Conservation (phyloP, 805 yeast genomes). For the Candida maesae region DNA sequence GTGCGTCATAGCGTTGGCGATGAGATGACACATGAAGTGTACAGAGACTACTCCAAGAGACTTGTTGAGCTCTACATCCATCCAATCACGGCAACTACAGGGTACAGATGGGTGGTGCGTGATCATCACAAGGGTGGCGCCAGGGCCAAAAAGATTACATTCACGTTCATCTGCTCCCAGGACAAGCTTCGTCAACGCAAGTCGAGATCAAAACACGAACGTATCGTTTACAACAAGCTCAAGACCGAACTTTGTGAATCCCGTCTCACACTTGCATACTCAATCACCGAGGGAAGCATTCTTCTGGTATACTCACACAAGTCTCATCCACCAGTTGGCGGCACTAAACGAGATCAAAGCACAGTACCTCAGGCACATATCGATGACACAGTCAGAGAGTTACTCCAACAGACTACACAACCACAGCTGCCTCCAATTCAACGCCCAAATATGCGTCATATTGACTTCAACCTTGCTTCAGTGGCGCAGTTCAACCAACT, state of each 20-base stretch:
- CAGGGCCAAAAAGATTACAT: slow-evolving; percentile 37
- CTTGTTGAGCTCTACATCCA: slow-evolving; percentile 34
- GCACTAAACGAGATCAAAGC: neutral
- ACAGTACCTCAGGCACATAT: neutral
- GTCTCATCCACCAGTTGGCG: slow-evolving; percentile 37
- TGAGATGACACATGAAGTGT: slow-evolving; percentile 30
- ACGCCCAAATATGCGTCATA: slow-evolving; percentile 5
- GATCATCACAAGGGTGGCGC: slow-evolving; percentile 43
- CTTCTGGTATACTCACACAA: slow-evolving; percentile 37
- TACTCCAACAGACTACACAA: neutral
- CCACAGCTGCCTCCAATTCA: slow-evolving; percentile 7
- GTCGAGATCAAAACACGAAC: slow-evolving; percentile 37
- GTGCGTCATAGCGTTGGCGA: slow-evolving; percentile 30
- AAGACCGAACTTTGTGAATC: slow-evolving; percentile 41
- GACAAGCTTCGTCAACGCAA: slow-evolving; percentile 40
- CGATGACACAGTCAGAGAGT: neutral
- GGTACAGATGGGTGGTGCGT: slow-evolving; percentile 41
- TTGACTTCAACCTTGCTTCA: slow-evolving; percentile 12
- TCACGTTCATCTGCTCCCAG: slow-evolving; percentile 44
- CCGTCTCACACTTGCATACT: slow-evolving; percentile 36
- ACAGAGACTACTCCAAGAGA: slow-evolving; percentile 33
- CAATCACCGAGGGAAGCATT: slow-evolving; percentile 34
- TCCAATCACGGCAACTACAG: slow-evolving; percentile 40
- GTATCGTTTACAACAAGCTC: slow-evolving; percentile 36
- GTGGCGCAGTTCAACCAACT: slow-evolving; percentile 16